phyloP scores from a whole-genome alignment of 2,329 filamentous ascomycete species.

The Aspergillus sp. region DNA sequence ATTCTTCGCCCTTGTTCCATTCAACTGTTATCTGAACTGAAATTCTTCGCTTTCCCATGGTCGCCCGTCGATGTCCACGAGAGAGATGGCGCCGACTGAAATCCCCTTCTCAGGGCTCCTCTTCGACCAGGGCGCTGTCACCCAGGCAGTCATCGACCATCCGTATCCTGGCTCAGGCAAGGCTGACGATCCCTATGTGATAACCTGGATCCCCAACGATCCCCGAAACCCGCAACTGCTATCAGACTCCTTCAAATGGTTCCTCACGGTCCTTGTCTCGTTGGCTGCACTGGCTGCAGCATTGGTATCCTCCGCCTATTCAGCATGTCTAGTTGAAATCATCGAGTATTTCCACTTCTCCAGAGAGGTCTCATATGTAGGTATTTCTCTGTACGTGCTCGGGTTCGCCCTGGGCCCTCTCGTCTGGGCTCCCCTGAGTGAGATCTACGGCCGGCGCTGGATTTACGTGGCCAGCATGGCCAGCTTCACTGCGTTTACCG shows the following conservation, averaged over 20 bases:
- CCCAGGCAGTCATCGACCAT: constrained; percentile 4
- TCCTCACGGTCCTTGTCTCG: constrained; percentile 1
- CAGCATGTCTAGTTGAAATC: neutral
- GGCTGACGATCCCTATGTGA: constrained; percentile 5
- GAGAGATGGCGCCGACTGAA: neutral
- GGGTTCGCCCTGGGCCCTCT: constrained; percentile 11
- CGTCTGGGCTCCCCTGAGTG: constrained; percentile 6
- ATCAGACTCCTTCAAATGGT: neutral
- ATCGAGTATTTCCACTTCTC: constrained; percentile 9
- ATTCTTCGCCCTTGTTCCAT: too few relatives aligned
- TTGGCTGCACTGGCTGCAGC: constrained; percentile 4
- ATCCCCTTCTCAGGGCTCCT: neutral
- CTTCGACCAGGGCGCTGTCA: neutral
- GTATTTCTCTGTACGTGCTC: constrained; percentile 10
- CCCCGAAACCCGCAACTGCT: constrained; percentile 7
- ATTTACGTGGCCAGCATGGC: neutral
- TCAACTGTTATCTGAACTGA: neutral
- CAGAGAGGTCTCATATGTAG: constrained; percentile 8
- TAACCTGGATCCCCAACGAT: constrained; percentile 12
- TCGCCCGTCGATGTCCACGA: neutral
- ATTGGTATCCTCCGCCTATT: constrained; percentile 13
- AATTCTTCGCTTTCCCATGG: too few relatives aligned
- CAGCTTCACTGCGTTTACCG: neutral
- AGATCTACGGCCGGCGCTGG: constrained; percentile 2
- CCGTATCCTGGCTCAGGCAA: constrained; percentile 9